Percentiles rank a stretch among this genome's conserved stretches.
Evolutionary conservation across 2,329 filamentous ascomycete species (phyloP).

Genomic region (Cladosporium sp.): DNA sequence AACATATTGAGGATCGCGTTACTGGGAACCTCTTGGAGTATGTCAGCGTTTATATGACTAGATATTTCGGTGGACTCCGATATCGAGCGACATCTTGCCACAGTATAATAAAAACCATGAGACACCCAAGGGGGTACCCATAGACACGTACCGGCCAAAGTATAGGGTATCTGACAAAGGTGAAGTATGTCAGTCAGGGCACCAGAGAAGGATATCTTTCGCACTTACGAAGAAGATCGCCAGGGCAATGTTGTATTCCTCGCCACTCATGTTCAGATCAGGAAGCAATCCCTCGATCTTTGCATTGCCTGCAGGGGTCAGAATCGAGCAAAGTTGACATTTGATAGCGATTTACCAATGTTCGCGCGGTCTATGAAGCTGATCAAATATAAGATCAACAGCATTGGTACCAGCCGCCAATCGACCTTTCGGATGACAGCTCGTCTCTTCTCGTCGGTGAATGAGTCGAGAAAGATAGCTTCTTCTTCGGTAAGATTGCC

Average conservation of each 20-base stretch:
- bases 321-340: neutral
- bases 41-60: slow-evolving; percentile 27
- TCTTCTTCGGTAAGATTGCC: slow-evolving; percentile 19
- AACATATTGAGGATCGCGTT: slow-evolving; percentile 43
- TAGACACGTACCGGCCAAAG: slow-evolving; percentile 1
- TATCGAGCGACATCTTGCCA: too few species aligned
- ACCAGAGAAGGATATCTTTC: neutral
- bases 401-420: slow-evolving; percentile 33
- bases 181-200: neutral
- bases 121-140: neutral
- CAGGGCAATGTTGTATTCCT: slow-evolving; percentile 14
- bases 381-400: slow-evolving; percentile 35
- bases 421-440: slow-evolving; percentile 47
- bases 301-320: slow-evolving; percentile 31
- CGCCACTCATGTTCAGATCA: slow-evolving; percentile 12
- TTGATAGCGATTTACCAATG: slow-evolving; percentile 17
- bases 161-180: neutral
- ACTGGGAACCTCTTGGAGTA: slow-evolving; percentile 41
- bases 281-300: slow-evolving; percentile 24
- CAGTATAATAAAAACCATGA: neutral
- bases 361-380: slow-evolving; percentile 30
- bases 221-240: slow-evolving; percentile 31
- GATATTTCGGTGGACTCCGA: too few species aligned
- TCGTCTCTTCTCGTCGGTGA: slow-evolving; percentile 21
- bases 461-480: slow-evolving; percentile 24